Base-by-base conservation (phyloP, 2,329 filamentous ascomycete genomes). In the Aspergillus tubingensis region DNA sequence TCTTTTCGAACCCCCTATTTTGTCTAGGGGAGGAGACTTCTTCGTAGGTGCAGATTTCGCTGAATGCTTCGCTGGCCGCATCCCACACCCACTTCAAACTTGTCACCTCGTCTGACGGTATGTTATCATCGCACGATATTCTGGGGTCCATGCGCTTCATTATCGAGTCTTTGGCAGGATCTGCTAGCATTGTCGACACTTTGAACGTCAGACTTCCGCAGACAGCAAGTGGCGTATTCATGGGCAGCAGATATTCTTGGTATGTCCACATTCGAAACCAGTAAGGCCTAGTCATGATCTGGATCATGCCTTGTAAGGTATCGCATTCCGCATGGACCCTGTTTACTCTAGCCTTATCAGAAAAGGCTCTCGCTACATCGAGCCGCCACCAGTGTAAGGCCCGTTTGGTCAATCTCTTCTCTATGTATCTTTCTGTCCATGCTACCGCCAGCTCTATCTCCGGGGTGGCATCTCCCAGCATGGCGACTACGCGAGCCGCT, bases 301-400 rank as follows among this genome's bases (percentile, higher is more conserved):
- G 13, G 23, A n/a, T 15, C 21, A n/a, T 10, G 13, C 44, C 44
- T 10, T 1, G 11, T 8, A 48, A 23, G 3, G 44, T 11, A 17
- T 0, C 5, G 3, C 5, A 8, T 0, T 10, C 5, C 8, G 3
- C 3, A 17, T 7, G 1, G 0, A 4, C 0, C 15, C 3, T n/a
- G 2, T 25, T 15, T 0, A n/a, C 13, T 17, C 1, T 27, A 5
- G 44, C 21, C 44, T 8, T 13, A 13, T 10, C 4, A n/a, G 23
- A 17, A 19, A 30, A 27, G 1, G 0, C 2, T 13, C 44, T 27
- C 13, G 8, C 25, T 11, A 15, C 1, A 48, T 23, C 6, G 21
- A 48, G 23, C 23, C 21, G 6, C 23, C 11, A 48, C 44, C 44
- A 48, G 23, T 25, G 27, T 10, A 48, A 27, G 5, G 44, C 15